A percentile compares a stretch with the other conserved stretches of the same genome.
Conservation (phyloP, 2,329 filamentous ascomycete species). For the Fulvia fulva region DNA sequence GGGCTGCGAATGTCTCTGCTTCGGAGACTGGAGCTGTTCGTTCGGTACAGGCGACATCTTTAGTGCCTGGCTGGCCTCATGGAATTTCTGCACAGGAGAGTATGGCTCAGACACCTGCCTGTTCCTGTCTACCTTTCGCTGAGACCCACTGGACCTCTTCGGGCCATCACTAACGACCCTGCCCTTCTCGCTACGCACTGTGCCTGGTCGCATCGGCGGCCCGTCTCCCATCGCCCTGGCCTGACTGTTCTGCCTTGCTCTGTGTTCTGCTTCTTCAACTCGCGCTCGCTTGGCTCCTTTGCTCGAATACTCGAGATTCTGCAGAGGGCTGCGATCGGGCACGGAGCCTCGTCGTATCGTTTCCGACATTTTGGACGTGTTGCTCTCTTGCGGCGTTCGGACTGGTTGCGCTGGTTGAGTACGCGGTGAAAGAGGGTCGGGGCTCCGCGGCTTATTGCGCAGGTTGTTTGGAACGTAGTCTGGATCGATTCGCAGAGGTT, state of each 20-base stretch:
- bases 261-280: conserved; percentile 75
- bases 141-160: conserved; percentile 1
- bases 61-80: conserved; percentile 21
- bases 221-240: conserved; percentile 12
- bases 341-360: conserved; percentile 53
- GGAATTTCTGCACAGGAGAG: conserved; percentile 9
- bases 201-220: conserved; percentile 16
- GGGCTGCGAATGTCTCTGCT: conserved; percentile 2
- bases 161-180: conserved; percentile 28
- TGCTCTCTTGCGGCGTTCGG: conserved; percentile 19
- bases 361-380: conserved; percentile 20
- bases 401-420: conserved; percentile 5
- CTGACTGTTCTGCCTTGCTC: conserved; percentile 55
- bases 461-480: conserved; percentile 28
- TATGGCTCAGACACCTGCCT: conserved; percentile 9
- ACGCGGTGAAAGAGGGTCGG: conserved; percentile 23
- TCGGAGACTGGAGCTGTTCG: background rate
- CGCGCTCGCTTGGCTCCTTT: conserved; percentile 92
- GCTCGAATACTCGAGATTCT: conserved; percentile 89
- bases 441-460: conserved; percentile 29
- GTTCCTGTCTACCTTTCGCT: conserved; percentile 2
- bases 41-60: conserved; percentile 9
- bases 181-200: conserved; percentile 21
- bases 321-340: conserved; percentile 80
- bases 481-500: conserved; percentile 23